phyloP scores from a whole-genome alignment of 441 rosid genomes.

The Metrosideros polymorpha region DNA sequence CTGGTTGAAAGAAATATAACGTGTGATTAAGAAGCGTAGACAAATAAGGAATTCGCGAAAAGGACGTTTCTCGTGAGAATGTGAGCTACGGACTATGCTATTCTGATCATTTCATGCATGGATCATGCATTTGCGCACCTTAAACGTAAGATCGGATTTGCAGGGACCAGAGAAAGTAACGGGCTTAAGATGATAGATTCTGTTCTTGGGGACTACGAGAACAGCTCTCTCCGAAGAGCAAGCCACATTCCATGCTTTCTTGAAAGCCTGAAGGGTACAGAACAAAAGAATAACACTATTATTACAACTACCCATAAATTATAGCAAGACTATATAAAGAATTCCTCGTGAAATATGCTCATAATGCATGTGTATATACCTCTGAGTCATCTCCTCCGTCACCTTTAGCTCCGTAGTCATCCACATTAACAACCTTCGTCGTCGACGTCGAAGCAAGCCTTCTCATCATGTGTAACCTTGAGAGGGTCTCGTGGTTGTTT shows the following conservation, averaged over 20 bases:
- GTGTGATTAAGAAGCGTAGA: neutral
- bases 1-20: neutral
- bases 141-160: constrained; percentile 30
- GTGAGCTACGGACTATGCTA: neutral
- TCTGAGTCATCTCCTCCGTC: constrained; percentile 59
- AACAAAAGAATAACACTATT: neutral
- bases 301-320: neutral
- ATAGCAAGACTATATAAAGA: neutral
- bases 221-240: constrained; percentile 40
- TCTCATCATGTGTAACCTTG: neutral
- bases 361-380: constrained; percentile 21
- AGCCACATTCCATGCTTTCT: constrained; percentile 67
- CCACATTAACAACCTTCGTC: constrained; percentile 36
- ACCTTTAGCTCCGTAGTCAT: constrained; percentile 64
- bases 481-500: neutral
- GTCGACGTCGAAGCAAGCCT: neutral
- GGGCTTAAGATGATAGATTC: constrained; percentile 46
- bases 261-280: constrained; percentile 46
- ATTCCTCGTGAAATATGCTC: neutral
- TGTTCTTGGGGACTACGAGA: constrained; percentile 43
- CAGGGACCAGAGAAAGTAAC: constrained; percentile 81
- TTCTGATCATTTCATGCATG: neutral
- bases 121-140: constrained; percentile 15
- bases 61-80: neutral
- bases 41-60: neutral